Evolutionary conservation across 2,329 filamentous ascomycete genomes (phyloP), one percentile per base, ranked within the genome.

Genomic region (Penicillium janthinellum): DNA sequence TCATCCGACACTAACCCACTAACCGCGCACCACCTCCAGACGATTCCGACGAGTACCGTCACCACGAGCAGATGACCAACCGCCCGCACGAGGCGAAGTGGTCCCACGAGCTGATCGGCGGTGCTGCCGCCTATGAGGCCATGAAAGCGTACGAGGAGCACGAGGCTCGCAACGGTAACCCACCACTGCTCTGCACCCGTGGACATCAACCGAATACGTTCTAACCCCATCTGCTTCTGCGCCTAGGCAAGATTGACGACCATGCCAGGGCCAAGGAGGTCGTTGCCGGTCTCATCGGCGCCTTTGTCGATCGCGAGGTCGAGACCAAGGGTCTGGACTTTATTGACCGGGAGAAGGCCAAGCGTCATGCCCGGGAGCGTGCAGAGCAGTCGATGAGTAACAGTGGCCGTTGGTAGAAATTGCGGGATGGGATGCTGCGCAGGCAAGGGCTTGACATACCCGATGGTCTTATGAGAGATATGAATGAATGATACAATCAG

Each of bases 81-180:
- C 59, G 57, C 38, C 62, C 60, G 11, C 82, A 90, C 78, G 77
- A 90, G 75, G 81, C 84, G 65, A 84, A 84, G 70, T 78, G 90
- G 70, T 84, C 84, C 68, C 90, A 95, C 77, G 90, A 95, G 80
- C 73, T 91, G 55, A 75, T 95, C 57, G 90, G 88, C 62, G 90
- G 90, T 63, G 91, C 87, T 57, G 91, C 90, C 55, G 86, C 88
- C 63, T 95, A 92, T 74, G 88, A 88, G 67, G 91, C 88, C 68
- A 89, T 93, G 83, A 91, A 92, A 82, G 81, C 88, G 34, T 93
- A 89, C 71, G 90, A 93, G 78, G 85, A 92, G 71, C 82, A 85
- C 69, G 89, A 92, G 78, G 87, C 87, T 67, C 78, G 77, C 48
- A 83, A 91, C 70, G 90, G 88, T 87, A 79, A 4, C 28, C 22